Base-by-base conservation (phyloP, 2,329 filamentous ascomycete genomes). In the Sphaerostilbella broomeana region DNA sequence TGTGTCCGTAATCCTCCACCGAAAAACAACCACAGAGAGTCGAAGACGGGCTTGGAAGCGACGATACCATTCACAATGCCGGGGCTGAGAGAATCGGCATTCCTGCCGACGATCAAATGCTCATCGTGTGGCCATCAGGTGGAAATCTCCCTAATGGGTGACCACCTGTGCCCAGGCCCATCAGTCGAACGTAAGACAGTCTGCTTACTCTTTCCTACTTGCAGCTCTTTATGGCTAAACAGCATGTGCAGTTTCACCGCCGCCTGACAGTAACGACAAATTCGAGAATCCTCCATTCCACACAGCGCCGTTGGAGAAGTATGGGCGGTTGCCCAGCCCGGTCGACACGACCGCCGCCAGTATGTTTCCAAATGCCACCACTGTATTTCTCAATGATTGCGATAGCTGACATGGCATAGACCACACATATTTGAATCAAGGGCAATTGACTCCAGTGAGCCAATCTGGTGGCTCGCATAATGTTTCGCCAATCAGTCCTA, bases 101-200 rank as follows among this genome's bases (percentile, higher is more conserved):
- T 89, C 48, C 70, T 92, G 68, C 86, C 87, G 55, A 80, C 80
- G 17, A 85, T 94, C 64, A 94, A 90, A 71, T 94, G 87, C 64
- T 94, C 87, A 38, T 79, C 73, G 65, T 94, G 87, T 58, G 77
- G 79, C 27, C 62, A 68, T 27, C 77, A 89, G 53, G 85, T 95
- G 44, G 82, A 89, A 56, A 92, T 95, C 51, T 82, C 84, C 27
- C 69, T 81, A 60, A 84, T 95, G 81, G 86, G 86, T 46, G 86
- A 94, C 46, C 88, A 95, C 67, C 60, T 86, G 45, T 95, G 88
- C 61, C 60, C 61, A 31, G 65, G 60, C 43, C 56, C 64, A 44
- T 56, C 68, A 62, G 64, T 66, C 54, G 72, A 73, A 54, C 59
- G 75, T 70, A 61, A 49, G 58, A 26, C n/a, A 38, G 26, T 11